Base-by-base conservation (phyloP, 257 asterid genomes). In the Craterostigma plantagineum region DNA sequence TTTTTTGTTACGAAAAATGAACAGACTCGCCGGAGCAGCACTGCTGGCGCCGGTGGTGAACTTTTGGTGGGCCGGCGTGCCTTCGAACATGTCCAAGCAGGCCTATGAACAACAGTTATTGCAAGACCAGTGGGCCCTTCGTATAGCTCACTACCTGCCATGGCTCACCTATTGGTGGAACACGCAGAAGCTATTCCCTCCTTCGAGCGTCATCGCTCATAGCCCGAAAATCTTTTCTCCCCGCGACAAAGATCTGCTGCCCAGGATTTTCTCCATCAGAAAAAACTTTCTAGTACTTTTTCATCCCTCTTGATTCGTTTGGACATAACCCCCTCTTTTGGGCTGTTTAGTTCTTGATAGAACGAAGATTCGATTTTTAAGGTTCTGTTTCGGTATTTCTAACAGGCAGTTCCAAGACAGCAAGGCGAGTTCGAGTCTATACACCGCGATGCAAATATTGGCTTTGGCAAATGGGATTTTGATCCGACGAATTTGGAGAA, bases 141-240 rank as follows among this genome's bases (percentile, higher is more conserved):
- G 93, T 47, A 81, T 87, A 37, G 66, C 77, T 59, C 92, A 79
- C 44, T 53, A 79, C 52, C 10, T 61, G 45, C 92, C 98, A 3
- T 82, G 92, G 98, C 86, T 87, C 54, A 70, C 68, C 35, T 56
- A 70, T 61, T 87, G 79, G 95, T 87, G 98, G 98, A 82, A 74
- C 68, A 69, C 92, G 42, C 98, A 82, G 60, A 79, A 70, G n/a
- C 42, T 69, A 3, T 82, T 87, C 63, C 85, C 95, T 11, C 18
- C 45, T 35, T 35, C 38, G 5, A 53, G 74, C 54, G 69, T 66
- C 44, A 36, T 76, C 15, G 56, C 55, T 59, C 12, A 13, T 35
- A 58, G 49, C 53, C 77, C 63, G 10, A 40, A 18, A 1, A 14
- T 62, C 38, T 45, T 70, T 14, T 65, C 93, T 15, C 48, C 37